Evolutionary conservation across 192 early-diverging fungal species (phyloP), one percentile per base, ranked within the genome.

Genomic region (Mortierella antarctica): DNA sequence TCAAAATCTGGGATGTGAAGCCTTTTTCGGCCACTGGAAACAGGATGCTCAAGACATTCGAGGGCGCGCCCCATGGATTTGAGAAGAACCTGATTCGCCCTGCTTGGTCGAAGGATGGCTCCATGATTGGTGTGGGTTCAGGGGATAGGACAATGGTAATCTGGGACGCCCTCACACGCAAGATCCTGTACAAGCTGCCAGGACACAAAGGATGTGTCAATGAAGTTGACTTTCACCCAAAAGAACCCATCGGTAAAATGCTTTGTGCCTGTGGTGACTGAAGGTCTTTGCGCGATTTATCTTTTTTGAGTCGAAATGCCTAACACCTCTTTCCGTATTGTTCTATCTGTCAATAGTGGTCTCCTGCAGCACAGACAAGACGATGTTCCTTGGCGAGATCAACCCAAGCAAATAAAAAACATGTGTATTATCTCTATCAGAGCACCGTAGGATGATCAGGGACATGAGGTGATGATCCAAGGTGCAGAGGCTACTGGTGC

Each of bases 171-270:
- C 56, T 87, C 5, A 90, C 92, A 18, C 87, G 89, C 44, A 89
- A 92, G 64, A 96, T 98, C 50, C 87, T 93, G 49, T 98, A 96
- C 86, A 98, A 97, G 83, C 70, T 98, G 60, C 96, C 97, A 39
- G 97, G 96, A 0, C 97, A 98, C 82, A 96, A 96, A 77, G 97
- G 97, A 44, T 91, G 91, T 68, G 96, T 96, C 7, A 98, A 95
- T 31, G 93, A 96, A 46, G 95, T 96, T 6, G 96, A 97, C 63
- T 99, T 95, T 89, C 93, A 96, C 71, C 93, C 95, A 15, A 91
- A 84, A 47, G 95, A 96, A 63, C 94, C 95, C 17, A 94, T 96
- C 57, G 83, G 84, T 85, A 85, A 74, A n/a, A n/a, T n/a, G 80
- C 31, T 31, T 31, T 31, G 31, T 31, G 31, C 31, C 31, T 31